Evolutionary conservation across 192 early-diverging fungal genomes (phyloP).

Genomic region (Mortierella antarctica): DNA sequence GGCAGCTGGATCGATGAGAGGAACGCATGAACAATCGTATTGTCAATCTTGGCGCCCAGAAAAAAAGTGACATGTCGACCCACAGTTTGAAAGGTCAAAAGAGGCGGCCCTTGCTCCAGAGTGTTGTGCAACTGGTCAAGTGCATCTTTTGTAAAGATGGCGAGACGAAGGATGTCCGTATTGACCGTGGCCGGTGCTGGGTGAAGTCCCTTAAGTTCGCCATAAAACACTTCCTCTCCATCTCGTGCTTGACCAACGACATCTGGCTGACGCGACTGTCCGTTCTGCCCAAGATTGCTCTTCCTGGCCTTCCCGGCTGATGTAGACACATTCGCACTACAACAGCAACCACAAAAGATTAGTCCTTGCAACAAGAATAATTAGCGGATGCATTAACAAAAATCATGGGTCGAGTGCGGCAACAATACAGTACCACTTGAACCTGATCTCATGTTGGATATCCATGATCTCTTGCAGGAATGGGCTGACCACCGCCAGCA

Average conservation of each 20-base stretch:
- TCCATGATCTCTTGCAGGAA: constrained; percentile 31
- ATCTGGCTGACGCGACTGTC: constrained; percentile 20
- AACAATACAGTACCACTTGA: constrained; percentile 15
- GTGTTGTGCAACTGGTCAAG: constrained; percentile 13
- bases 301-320: constrained; percentile 15
- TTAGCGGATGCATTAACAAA: background rate
- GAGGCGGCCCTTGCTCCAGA: constrained; percentile 13
- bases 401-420: background rate
- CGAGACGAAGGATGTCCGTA: constrained; percentile 20
- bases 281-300: constrained; percentile 16
- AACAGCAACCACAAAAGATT: no score
- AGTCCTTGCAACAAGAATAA: no score
- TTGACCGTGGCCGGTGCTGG: constrained; percentile 19
- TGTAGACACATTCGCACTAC: constrained; percentile 22
- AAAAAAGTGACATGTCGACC: constrained; percentile 25
- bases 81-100: constrained; percentile 22
- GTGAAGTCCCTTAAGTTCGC: constrained; percentile 19
- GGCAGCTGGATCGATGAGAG: constrained; percentile 10
- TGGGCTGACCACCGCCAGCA: constrained; percentile 25
- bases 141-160: constrained; percentile 25
- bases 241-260: constrained; percentile 2
- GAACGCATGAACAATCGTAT: constrained; percentile 4
- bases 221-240: constrained; percentile 23
- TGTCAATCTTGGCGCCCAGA: constrained; percentile 14
- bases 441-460: constrained; percentile 27